Percentiles rank a stretch among this genome's conserved stretches.
These are phyloP conservation scores for Pholiota conissans DNA, from an alignment of 768 basidiomycete species.

Conservation along the genomic window DNA sequence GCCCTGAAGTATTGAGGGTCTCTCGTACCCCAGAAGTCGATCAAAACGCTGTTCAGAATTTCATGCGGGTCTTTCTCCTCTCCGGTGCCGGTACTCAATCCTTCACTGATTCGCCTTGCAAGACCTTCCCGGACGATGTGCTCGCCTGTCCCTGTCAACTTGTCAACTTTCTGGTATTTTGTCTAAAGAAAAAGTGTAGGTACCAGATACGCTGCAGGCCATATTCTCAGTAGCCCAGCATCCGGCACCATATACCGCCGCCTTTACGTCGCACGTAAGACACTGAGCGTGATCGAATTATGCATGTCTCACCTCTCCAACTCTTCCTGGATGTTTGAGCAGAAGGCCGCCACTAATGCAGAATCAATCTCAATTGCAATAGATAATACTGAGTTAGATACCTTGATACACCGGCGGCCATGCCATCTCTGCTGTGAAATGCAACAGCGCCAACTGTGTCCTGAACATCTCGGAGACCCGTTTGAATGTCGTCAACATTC, in stretches of 20 bases:
- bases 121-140: conserved; percentile 59
- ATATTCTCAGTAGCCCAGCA: conserved; percentile 64
- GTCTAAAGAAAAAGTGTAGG: background rate
- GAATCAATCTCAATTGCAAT: background rate
- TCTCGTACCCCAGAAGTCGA: conserved; percentile 52
- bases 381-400: conserved; percentile 19
- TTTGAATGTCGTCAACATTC: background rate
- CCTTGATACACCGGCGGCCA: conserved; percentile 82
- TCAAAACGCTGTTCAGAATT: conserved; percentile 44
- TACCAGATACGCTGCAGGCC: conserved; percentile 75
- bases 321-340: conserved; percentile 69
- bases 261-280: conserved; percentile 36
- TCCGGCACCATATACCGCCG: conserved; percentile 71
- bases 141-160: conserved; percentile 65
- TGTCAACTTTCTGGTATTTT: background rate
- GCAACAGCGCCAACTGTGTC: conserved; percentile 85
- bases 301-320: conserved; percentile 63
- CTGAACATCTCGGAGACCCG: conserved; percentile 38
- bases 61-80: conserved; percentile 50
- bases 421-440: conserved; percentile 40
- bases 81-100: conserved; percentile 21
- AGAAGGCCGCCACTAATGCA: conserved; percentile 70
- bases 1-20: background rate
- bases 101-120: conserved; percentile 56
- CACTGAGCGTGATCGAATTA: background rate